Base-by-base conservation (phyloP, 768 basidiomycete genomes). In the Pleurotus eryngii region DNA sequence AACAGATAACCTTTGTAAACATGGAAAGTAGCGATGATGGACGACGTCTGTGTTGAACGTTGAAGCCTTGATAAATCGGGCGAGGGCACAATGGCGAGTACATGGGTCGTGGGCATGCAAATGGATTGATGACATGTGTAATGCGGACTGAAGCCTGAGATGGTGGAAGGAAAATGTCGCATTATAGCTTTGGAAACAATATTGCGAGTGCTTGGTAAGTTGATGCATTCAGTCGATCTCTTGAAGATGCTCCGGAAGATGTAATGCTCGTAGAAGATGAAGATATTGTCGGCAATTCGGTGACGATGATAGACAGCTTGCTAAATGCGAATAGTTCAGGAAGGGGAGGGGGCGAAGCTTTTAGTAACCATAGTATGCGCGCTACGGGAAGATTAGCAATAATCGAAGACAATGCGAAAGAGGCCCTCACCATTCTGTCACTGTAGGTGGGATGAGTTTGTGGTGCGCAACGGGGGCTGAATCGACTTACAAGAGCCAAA, bases 401-500 rank as follows among this genome's bases (percentile, higher is more conserved):
- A 37, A 5, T 17, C 42, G 24, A 45, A 51, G 48, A 48, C 26
- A 45, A 47, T 27, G 40, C 17, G 38, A 26, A 47, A 18, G 24
- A 24, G 37, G 30, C 18, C 46, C 68, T 40, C 63, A 81, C 80
- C 84, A 84, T 85, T 68, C 81, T 76, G 64, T 85, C 84, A 62
- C 83, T 84, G 59, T 15, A 39, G 24, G 11, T 43, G 5, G 9
- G 40, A 60, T 53, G 61, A 61, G 50, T 46, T 40, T 5, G 35
- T 18, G 26, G 22, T 15, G 17, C 15, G 24, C 18, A 56, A 27
- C 15, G 39, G n/a, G 35, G 12, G 39, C 48, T 4, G 15, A 2
- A 40, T 5, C 9, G 24, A 76, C 76, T 54, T 66, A 82, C 78
- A 94, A 94, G 49, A 94, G 78, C 92, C 92, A 94, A 66, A 93